Evolutionary conservation across 257 asterid species (phyloP).

Genomic region (Knoxia roxburghii): DNA sequence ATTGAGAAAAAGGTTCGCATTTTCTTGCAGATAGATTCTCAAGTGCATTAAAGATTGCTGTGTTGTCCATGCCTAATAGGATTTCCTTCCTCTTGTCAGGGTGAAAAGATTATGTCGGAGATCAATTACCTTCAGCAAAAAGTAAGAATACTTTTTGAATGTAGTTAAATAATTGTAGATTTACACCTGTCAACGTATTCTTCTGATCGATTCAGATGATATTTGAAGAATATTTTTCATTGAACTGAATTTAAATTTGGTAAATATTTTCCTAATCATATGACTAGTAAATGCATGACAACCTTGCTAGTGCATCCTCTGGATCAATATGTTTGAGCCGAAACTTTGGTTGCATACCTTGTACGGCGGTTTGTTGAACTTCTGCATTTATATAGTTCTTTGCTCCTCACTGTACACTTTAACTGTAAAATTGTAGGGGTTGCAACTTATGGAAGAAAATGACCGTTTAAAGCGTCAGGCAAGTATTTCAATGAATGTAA

Average conservation of each 20-base stretch:
- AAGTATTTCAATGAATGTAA: background rate
- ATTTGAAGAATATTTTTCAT: background rate
- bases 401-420: background rate
- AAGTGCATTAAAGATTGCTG: background rate
- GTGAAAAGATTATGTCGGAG: constrained; percentile 62
- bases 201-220: background rate
- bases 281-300: background rate
- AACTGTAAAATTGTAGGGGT: constrained; percentile 38
- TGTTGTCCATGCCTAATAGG: background rate
- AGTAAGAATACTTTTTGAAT: constrained; percentile 30
- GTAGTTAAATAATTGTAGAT: background rate
- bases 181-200: background rate
- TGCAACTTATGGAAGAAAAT: constrained; percentile 65
- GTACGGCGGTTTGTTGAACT: background rate
- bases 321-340: background rate
- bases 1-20: constrained; percentile 54
- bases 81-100: constrained; percentile 32
- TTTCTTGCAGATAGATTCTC: background rate
- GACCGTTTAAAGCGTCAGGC: constrained; percentile 57
- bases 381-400: background rate
- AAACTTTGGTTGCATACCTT: background rate
- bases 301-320: background rate
- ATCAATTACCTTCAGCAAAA: constrained; percentile 68
- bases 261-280: background rate
- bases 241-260: background rate